phyloP scores from a whole-genome alignment of 177 flowering plant genomes.

The Vitis hybrid region DNA sequence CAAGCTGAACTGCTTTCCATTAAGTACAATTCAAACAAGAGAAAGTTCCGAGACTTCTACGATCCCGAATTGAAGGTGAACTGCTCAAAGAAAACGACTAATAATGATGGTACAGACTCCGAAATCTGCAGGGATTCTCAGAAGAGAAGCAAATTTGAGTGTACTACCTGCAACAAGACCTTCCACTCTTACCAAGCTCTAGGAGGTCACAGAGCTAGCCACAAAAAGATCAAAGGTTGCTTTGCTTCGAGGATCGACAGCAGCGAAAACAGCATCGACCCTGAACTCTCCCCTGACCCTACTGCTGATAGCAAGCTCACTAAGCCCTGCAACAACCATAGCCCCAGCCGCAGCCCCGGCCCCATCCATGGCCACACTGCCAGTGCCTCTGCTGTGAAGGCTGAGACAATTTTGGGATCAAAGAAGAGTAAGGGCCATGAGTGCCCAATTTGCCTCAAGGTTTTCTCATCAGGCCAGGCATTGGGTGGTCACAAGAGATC shows the following conservation, averaged over 20 bases:
- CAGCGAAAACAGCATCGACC: slow-evolving; percentile 27
- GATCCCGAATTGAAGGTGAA: slow-evolving; percentile 17
- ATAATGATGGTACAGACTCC: slow-evolving; percentile 3
- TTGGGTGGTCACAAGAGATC: slow-evolving; percentile 75
- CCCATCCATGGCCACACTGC: not conserved
- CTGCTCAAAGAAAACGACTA: slow-evolving; percentile 4
- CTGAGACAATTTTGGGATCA: slow-evolving; percentile 2
- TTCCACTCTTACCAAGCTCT: slow-evolving; percentile 70
- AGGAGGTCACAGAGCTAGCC: slow-evolving; percentile 75
- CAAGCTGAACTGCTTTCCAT: slow-evolving; percentile 11
- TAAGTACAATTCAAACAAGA: slow-evolving; percentile 22
- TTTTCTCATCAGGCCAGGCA: slow-evolving; percentile 68
- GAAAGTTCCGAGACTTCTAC: slow-evolving; percentile 3
- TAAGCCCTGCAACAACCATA: slow-evolving; percentile 3
- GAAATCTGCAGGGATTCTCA: slow-evolving; percentile 10
- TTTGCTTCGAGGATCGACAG: slow-evolving; percentile 31
- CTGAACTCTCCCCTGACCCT: slow-evolving; percentile 18
- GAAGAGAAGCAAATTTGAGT: slow-evolving; percentile 43
- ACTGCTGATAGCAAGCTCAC: slow-evolving; percentile 10
- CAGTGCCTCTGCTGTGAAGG: slow-evolving; percentile 1
- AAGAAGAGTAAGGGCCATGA: slow-evolving; percentile 41
- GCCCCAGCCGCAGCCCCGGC: not conserved
- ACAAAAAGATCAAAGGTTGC: slow-evolving; percentile 52
- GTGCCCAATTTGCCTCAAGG: slow-evolving; percentile 57
- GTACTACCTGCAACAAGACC: slow-evolving; percentile 46